Conservation (phyloP, 805 yeast genomes). For the Wickerhamiella sergipiensis region DNA sequence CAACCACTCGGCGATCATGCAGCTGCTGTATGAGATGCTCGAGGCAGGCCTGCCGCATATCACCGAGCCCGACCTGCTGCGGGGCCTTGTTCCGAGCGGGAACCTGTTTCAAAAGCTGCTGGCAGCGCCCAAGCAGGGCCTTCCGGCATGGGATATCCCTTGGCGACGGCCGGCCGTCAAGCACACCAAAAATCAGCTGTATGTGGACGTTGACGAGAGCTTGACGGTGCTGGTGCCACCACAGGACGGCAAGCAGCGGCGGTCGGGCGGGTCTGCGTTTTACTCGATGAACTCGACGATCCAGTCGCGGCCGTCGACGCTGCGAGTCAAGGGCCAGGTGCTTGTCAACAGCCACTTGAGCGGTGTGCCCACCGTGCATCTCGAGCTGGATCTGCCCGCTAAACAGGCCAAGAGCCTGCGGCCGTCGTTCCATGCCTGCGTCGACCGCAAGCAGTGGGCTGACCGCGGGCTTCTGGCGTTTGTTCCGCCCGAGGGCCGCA, state of each 20-base stretch:
- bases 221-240: slow-evolving; percentile 41
- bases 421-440: slow-evolving; percentile 48
- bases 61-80: slow-evolving; percentile 56
- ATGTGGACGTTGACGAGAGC: slow-evolving; percentile 65
- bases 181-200: slow-evolving; percentile 71
- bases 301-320: slow-evolving; percentile 15
- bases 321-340: slow-evolving; percentile 45
- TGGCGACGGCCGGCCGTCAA: slow-evolving; percentile 71
- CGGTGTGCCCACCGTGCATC: slow-evolving; percentile 60
- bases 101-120: slow-evolving; percentile 42
- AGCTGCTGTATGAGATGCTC: slow-evolving; percentile 62
- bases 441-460: slow-evolving; percentile 42
- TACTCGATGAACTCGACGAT: slow-evolving; percentile 10
- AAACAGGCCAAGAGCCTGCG: slow-evolving; percentile 4
- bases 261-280: slow-evolving; percentile 14
- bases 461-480: slow-evolving; percentile 42
- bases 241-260: slow-evolving; percentile 1
- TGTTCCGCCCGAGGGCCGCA: slow-evolving; percentile 80
- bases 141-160: slow-evolving; percentile 30
- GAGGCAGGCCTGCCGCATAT: slow-evolving; percentile 64
- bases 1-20: slow-evolving; percentile 55
- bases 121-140: slow-evolving; percentile 21
- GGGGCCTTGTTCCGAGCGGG: slow-evolving; percentile 55
- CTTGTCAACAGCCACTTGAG: slow-evolving; percentile 55
- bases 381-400: slow-evolving; percentile 29